Base-by-base conservation (phyloP, 345 rosid species). In the Pelargonium nanum region DNA sequence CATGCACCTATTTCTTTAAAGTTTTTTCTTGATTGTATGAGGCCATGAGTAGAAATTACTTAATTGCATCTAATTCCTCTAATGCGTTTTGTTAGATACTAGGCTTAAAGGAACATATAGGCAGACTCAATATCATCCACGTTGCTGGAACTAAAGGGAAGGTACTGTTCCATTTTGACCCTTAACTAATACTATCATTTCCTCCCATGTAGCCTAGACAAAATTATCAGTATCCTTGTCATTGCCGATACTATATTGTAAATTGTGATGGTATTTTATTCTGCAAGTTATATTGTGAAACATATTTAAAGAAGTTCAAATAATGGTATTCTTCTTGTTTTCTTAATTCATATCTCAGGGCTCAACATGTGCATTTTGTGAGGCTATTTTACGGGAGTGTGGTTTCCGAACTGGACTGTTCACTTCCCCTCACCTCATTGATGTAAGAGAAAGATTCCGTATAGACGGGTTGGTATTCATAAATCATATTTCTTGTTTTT, bases 61-160 rank as follows among this genome's bases (percentile, higher is more conserved):
- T 15, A 23, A 22, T 13, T 48, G 55, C 22, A 22, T 8, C 28
- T 34, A n/a, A 30, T 30, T 57, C 20, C 13, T 4, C 58, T 62
- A 15, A 50, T 57, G 48, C 51, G 63, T 70, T 65, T 26, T 66
- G 45, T 56, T 77, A 91, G 96, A 84, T 87, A 62, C 74, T 91
- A 19, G 93, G 73, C 60, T 69, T 87, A 76, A 94, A 91, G 73
- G 86, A 85, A 22, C 76, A 69, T 26, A 56, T 87, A 56, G 68
- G 60, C 26, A 72, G 72, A 48, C 80, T 87, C 53, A 87, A 78
- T 69, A 78, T 91, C 71, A 84, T 91, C 66, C 97, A 91, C 76
- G 91, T 91, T 48, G 91, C 94, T 53, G 97, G 97, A 71, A 91
- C 97, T 2, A 87, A 91, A 71, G 97, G 97, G 63, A 91, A 91